Conservation (phyloP, 2,329 filamentous ascomycete species). For the Beauveria pseudobassiana region DNA sequence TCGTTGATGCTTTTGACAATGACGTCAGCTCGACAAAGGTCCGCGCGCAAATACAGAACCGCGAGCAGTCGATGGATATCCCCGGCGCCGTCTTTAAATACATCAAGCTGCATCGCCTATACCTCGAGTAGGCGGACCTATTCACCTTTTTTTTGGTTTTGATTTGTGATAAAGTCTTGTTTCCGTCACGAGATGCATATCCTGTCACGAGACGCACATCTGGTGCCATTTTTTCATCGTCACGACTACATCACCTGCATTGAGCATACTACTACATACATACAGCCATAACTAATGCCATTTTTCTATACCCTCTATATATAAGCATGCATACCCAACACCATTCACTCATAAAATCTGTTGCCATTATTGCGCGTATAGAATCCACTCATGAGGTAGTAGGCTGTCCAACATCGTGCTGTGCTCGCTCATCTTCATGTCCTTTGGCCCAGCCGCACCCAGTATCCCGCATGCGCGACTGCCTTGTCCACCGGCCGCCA, state of each 20-base stretch:
- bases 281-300: constrained; percentile 6
- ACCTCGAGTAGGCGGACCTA: constrained; percentile 26
- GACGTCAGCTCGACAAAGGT: constrained; percentile 80
- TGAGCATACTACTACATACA: constrained; percentile 1
- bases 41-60: constrained; percentile 61
- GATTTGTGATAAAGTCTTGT: background rate
- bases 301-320: constrained; percentile 5
- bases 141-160: background rate
- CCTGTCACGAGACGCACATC: background rate
- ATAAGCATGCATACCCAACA: background rate
- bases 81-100: constrained; percentile 69
- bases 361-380: constrained; percentile 7
- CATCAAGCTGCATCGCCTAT: constrained; percentile 60
- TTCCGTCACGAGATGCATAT: background rate
- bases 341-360: background rate
- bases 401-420: background rate
- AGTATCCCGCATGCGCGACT: constrained; percentile 18
- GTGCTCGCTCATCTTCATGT: constrained; percentile 11
- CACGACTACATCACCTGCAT: constrained; percentile 2
- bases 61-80: constrained; percentile 71
- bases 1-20: constrained; percentile 54
- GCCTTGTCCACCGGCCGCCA: constrained; percentile 16
- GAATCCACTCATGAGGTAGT: constrained; percentile 3
- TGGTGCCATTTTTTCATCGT: background rate
- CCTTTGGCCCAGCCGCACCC: constrained; percentile 20